Percentiles rank a stretch among this genome's conserved stretches.
These are phyloP conservation scores for Shiraia sp. DNA, from an alignment of 2,329 filamentous ascomycete species.

Conservation along the genomic window DNA sequence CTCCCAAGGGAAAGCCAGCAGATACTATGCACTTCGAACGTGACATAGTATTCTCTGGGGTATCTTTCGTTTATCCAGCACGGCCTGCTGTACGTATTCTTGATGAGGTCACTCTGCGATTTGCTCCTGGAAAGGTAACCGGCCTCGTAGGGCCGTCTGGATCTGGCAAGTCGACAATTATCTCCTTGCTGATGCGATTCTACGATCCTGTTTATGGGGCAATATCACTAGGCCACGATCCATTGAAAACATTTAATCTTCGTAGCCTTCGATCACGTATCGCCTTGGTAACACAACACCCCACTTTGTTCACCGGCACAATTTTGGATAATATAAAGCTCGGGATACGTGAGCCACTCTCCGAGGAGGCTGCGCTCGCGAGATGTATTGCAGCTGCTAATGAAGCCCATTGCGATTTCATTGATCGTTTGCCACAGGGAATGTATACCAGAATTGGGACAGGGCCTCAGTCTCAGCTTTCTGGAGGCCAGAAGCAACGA, in stretches of 20 bases:
- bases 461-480: slow-evolving; percentile 39
- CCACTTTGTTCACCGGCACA: slow-evolving; percentile 39
- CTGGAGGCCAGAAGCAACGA: slow-evolving; percentile 46
- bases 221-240: slow-evolving; percentile 30
- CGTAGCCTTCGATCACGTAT: slow-evolving; percentile 37
- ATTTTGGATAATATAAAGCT: slow-evolving; percentile 44
- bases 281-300: slow-evolving; percentile 40
- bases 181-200: slow-evolving; percentile 48
- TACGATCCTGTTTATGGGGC: slow-evolving; percentile 40
- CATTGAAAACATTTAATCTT: slow-evolving; percentile 35
- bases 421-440: slow-evolving; percentile 40
- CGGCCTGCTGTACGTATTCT: slow-evolving; percentile 48
- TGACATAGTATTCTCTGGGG: slow-evolving; percentile 42
- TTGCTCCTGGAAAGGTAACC: slow-evolving; percentile 48
- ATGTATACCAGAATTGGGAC: slow-evolving; percentile 39
- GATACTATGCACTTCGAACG: slow-evolving; percentile 23
- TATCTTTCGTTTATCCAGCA: slow-evolving; percentile 52
- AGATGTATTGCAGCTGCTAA: slow-evolving; percentile 55
- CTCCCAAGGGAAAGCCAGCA: slow-evolving; percentile 27
- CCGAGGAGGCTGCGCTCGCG: slow-evolving; percentile 46
- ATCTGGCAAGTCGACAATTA: slow-evolving; percentile 50
- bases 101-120: slow-evolving; percentile 40
- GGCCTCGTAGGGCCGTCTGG: slow-evolving; percentile 53
- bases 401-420: slow-evolving; percentile 57
- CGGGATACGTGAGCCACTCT: slow-evolving; percentile 26